Percentiles rank a stretch among this genome's conserved stretches.
These are phyloP conservation scores for Pestalotiopsis sp. DNA, from an alignment of 2,329 filamentous ascomycete genomes.

Conservation along the genomic window DNA sequence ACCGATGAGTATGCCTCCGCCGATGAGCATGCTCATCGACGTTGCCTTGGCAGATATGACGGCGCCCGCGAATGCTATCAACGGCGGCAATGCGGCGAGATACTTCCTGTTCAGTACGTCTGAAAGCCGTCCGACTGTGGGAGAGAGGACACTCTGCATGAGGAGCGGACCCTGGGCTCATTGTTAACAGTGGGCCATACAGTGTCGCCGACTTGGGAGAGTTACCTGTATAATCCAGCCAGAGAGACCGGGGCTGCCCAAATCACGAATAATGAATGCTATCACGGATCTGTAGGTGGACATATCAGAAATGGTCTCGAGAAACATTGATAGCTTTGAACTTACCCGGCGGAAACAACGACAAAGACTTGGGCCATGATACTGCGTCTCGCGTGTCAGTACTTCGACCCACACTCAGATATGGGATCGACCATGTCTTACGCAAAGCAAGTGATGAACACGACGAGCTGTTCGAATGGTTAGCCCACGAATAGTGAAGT, in stretches of 20 bases:
- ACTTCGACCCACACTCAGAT: neutral
- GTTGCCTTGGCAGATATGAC: conserved; percentile 57
- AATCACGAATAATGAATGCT: conserved; percentile 56
- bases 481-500: neutral
- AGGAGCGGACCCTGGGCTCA: conserved; percentile 52
- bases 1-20: conserved; percentile 60
- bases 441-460: conserved; percentile 52
- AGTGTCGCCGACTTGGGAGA: neutral
- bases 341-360: conserved; percentile 53
- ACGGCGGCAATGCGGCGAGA: conserved; percentile 52
- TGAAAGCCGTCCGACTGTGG: conserved; percentile 57
- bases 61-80: conserved; percentile 56
- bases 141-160: conserved; percentile 59
- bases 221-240: conserved; percentile 58
- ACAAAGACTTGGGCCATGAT: conserved; percentile 59
- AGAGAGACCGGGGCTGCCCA: conserved; percentile 50
- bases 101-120: conserved; percentile 59
- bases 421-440: conserved; percentile 22
- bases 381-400: conserved; percentile 24
- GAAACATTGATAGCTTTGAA: neutral
- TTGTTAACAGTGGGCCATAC: neutral
- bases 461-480: conserved; percentile 30
- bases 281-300: conserved; percentile 40
- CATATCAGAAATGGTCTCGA: neutral
- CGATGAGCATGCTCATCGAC: conserved; percentile 58